These are phyloP conservation scores for Chloranthus sessilifolius DNA, from an alignment of 164 flowering plant genomes.

Conservation along the genomic window DNA sequence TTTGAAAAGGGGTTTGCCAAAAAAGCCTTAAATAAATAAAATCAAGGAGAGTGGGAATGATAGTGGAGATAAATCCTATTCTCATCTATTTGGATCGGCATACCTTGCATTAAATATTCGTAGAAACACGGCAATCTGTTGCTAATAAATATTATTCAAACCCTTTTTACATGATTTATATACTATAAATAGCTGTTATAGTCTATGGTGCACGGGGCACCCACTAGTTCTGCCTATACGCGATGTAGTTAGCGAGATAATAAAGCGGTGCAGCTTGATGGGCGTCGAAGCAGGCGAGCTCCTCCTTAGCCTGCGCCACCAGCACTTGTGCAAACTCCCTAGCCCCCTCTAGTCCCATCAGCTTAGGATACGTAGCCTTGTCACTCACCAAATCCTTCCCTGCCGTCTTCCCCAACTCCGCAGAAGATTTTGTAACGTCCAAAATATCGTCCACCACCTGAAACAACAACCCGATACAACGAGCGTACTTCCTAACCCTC, in stretches of 20 bases:
- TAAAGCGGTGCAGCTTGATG: slow-evolving; percentile 4
- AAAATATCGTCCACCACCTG: slow-evolving; percentile 43
- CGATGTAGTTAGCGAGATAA: slow-evolving; percentile 1
- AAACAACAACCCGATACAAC: slow-evolving; percentile 30
- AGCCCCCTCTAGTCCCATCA: slow-evolving; percentile 9
- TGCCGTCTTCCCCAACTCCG: slow-evolving; percentile 13
- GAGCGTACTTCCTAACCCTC: slow-evolving; percentile 29
- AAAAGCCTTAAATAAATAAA: too few relatives aligned
- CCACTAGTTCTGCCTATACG: slow-evolving; percentile 3
- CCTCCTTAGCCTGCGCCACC: slow-evolving; percentile 4
- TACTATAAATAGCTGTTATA: too few relatives aligned
- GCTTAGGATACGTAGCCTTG: slow-evolving; percentile 13
- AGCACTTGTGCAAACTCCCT: slow-evolving; percentile 8
- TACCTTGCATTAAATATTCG: too few relatives aligned
- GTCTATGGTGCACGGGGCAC: background rate
- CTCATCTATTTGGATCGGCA: too few relatives aligned
- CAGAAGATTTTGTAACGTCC: slow-evolving; percentile 36
- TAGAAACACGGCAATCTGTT: too few relatives aligned
- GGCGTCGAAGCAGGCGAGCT: slow-evolving; percentile 5
- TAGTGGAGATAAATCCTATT: too few relatives aligned
- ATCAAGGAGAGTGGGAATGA: too few relatives aligned
- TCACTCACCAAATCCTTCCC: slow-evolving; percentile 14
- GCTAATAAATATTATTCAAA: too few relatives aligned
- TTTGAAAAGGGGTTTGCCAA: too few relatives aligned
- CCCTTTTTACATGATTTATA: too few relatives aligned